A percentile compares a stretch with the other conserved stretches of the same genome.
These are phyloP conservation scores for Plasmodium knowlesi DNA, from an alignment of 169 alveolate genomes.

Conservation along the genomic window DNA sequence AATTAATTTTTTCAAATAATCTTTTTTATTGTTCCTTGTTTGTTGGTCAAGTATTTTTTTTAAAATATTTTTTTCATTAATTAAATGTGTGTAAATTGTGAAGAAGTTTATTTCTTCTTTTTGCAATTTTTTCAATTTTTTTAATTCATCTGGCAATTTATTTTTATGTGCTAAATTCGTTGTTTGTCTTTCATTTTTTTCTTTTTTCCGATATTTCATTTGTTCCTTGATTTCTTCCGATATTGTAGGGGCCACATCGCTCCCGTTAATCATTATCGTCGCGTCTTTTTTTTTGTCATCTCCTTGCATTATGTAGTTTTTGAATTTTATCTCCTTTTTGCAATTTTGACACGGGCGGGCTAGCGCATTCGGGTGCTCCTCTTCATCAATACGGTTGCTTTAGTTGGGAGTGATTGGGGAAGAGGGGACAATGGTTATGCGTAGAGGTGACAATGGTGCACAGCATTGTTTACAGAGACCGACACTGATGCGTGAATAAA, in stretches of 20 bases:
- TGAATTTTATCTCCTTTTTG: background rate
- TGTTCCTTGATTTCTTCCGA: background rate
- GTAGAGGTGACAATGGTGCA: background rate
- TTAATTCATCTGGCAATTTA: background rate
- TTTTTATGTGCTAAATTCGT: constrained; percentile 15
- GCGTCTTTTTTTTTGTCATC: background rate
- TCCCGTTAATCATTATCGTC: background rate
- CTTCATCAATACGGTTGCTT: background rate
- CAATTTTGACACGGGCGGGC: background rate
- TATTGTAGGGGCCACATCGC: background rate
- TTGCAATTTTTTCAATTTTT: background rate
- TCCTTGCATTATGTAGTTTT: background rate
- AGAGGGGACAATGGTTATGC: background rate
- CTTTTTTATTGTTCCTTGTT: constrained; percentile 11
- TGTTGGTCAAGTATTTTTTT: constrained; percentile 10
- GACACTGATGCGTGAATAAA: background rate
- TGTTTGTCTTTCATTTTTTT: background rate
- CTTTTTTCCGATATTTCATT: background rate
- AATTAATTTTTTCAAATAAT: constrained; percentile 25
- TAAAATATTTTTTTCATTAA: constrained; percentile 12
- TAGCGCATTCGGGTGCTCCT: background rate
- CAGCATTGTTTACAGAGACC: background rate
- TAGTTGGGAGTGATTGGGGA: background rate
- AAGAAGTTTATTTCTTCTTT: constrained; percentile 13
- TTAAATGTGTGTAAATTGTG: constrained; percentile 12